A percentile compares a stretch with the other conserved stretches of the same genome.
Evolutionary conservation across 2,329 filamentous ascomycete genomes (phyloP).

Genomic region (Rhynchosporium secalis): DNA sequence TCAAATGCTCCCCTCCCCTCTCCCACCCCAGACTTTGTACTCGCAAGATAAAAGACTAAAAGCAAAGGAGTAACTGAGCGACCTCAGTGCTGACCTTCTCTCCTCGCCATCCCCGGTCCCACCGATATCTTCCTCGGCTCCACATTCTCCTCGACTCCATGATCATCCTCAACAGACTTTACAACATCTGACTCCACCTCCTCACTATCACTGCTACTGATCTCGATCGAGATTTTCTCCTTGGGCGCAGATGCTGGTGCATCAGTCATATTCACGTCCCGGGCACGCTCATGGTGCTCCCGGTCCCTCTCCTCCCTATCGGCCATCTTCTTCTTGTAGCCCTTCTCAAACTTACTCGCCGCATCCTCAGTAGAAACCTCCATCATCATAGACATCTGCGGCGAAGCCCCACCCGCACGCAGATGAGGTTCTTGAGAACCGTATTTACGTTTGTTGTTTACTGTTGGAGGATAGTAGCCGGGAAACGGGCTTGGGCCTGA

Average conservation of each 20-base stretch:
- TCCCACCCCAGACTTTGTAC: no score
- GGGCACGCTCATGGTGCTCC: background rate
- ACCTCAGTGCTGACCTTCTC: conserved; percentile 6
- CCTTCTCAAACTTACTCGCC: conserved; percentile 19
- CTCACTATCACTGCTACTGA: conserved; percentile 3
- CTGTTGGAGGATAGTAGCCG: background rate
- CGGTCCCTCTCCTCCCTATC: conserved; percentile 1
- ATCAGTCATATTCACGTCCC: background rate
- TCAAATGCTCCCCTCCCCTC: no score
- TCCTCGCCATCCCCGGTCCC: background rate
- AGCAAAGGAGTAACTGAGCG: no score
- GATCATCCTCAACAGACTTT: conserved; percentile 2
- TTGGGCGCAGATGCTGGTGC: background rate
- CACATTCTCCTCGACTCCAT: background rate
- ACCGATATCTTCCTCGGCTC: background rate
- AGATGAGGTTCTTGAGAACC: conserved; percentile 8
- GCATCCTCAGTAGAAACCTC: conserved; percentile 18
- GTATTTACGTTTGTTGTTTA: conserved; percentile 14
- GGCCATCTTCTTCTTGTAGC: background rate
- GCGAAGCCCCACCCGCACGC: background rate
- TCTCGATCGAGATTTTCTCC: background rate
- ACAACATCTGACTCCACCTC: background rate
- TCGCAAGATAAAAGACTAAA: no score
- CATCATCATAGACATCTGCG: background rate
- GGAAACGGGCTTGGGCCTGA: background rate